Conservation (phyloP, 2,329 filamentous ascomycete species). For the Setomelanomma holmii region DNA sequence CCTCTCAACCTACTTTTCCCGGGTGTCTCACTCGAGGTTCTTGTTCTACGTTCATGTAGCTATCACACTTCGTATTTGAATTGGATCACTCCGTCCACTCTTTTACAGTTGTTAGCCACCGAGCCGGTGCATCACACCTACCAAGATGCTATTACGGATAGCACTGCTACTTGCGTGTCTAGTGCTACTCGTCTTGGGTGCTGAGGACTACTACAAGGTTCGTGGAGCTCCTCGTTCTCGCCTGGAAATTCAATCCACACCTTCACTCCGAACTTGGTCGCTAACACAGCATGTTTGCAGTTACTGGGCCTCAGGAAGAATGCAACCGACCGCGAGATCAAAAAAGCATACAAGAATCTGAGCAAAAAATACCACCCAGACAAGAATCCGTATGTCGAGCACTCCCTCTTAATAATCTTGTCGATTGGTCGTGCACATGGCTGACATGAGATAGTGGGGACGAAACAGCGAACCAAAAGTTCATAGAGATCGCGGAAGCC, state of each 20-base stretch:
- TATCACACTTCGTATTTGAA: constrained; percentile 12
- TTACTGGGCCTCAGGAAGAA: constrained; percentile 80
- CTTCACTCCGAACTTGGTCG: background rate
- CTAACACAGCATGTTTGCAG: constrained; percentile 56
- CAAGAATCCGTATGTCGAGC: constrained; percentile 83
- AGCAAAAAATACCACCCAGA: constrained; percentile 98
- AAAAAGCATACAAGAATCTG: constrained; percentile 87
- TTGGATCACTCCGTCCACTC: constrained; percentile 29
- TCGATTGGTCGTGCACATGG: background rate
- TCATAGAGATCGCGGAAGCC: constrained; percentile 91
- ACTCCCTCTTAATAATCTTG: too few relatives aligned
- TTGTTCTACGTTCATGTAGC: constrained; percentile 19
- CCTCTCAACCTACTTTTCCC: constrained; percentile 5
- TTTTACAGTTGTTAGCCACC: constrained; percentile 18
- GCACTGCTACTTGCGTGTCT: constrained; percentile 53
- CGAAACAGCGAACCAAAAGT: constrained; percentile 82
- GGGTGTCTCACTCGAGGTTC: constrained; percentile 5
- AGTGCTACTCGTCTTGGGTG: constrained; percentile 53
- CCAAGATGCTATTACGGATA: constrained; percentile 53
- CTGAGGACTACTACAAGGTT: constrained; percentile 82
- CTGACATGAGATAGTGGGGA: constrained; percentile 66
- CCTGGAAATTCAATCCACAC: background rate
- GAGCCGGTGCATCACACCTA: constrained; percentile 23
- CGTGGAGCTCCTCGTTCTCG: constrained; percentile 10
- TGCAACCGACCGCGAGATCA: constrained; percentile 86